Percentiles rank a stretch among this genome's conserved stretches.
These are phyloP conservation scores for Phytopythium aichiense DNA, from an alignment of 352 stramenopile species.

Conservation along the genomic window DNA sequence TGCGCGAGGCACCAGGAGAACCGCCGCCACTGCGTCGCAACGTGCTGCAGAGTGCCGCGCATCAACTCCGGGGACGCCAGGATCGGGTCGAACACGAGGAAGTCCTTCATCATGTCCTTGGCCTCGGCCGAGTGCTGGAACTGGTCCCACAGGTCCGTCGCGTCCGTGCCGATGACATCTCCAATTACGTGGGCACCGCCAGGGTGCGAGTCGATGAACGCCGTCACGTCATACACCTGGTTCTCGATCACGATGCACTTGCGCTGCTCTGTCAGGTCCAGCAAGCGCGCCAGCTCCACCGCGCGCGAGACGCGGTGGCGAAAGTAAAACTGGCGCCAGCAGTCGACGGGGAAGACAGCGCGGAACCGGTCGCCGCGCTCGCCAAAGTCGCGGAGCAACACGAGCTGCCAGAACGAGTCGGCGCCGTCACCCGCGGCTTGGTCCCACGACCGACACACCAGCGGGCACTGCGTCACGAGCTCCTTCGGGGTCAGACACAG, in stretches of 20 bases:
- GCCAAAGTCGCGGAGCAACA: constrained; percentile 54
- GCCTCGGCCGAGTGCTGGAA: constrained; percentile 65
- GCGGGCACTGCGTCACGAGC: constrained; percentile 26
- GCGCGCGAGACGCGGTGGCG: constrained; percentile 57
- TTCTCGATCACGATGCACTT: constrained; percentile 62
- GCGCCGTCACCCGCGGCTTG: constrained; percentile 23
- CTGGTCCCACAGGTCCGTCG: constrained; percentile 62
- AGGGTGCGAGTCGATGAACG: constrained; percentile 62
- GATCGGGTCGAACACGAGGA: constrained; percentile 43
- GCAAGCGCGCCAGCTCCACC: constrained; percentile 54
- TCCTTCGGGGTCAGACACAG: constrained; percentile 46
- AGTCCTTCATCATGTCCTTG: constrained; percentile 59
- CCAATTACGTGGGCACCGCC: constrained; percentile 68
- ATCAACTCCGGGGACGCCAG: constrained; percentile 18
- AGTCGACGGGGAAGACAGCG: constrained; percentile 45
- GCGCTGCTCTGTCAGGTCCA: constrained; percentile 29
- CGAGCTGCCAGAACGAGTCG: constrained; percentile 38
- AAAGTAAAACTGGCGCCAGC: constrained; percentile 72
- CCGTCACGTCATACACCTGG: constrained; percentile 64
- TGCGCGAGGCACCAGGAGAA: constrained; percentile 53
- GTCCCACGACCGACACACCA: constrained; percentile 44
- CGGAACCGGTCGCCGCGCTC: constrained; percentile 48
- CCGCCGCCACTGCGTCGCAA: constrained; percentile 40
- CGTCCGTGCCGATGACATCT: constrained; percentile 66
- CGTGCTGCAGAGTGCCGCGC: constrained; percentile 31